phyloP scores from a whole-genome alignment of 768 basidiomycete species.

The Tylopilus vinaceipallidus region DNA sequence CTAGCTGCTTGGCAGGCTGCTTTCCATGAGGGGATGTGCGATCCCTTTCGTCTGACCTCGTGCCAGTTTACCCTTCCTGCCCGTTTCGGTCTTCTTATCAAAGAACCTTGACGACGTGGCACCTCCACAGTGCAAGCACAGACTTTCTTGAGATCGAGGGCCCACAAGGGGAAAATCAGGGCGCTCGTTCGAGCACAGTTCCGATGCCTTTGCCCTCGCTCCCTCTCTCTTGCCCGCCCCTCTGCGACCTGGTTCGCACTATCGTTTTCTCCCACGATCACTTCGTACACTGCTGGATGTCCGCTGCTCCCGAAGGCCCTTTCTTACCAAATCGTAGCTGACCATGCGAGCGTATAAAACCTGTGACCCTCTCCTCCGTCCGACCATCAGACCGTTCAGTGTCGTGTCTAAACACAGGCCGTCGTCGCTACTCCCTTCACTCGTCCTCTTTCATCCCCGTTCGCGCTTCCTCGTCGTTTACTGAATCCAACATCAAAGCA shows the following conservation, averaged over 20 bases:
- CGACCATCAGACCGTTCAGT: neutral
- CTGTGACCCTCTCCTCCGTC: conserved; percentile 9
- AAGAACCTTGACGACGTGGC: conserved; percentile 29
- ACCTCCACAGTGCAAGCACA: conserved; percentile 17
- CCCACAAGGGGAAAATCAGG: conserved; percentile 30
- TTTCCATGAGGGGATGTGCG: conserved; percentile 28
- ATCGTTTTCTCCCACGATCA: conserved; percentile 33
- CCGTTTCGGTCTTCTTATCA: conserved; percentile 30
- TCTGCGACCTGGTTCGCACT: conserved; percentile 10
- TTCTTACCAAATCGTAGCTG: conserved; percentile 30
- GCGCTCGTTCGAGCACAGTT: conserved; percentile 24
- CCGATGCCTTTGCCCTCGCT: conserved; percentile 4
- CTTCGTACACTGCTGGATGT: conserved; percentile 28
- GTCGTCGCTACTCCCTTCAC: neutral
- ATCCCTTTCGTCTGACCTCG: conserved; percentile 27
- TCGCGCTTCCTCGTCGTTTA: neutral
- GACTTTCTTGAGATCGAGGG: conserved; percentile 16
- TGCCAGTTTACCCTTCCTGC: conserved; percentile 26
- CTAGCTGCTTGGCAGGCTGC: conserved; percentile 15
- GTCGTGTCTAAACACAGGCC: neutral
- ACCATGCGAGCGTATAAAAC: conserved; percentile 29
- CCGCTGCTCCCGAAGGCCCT: conserved; percentile 29
- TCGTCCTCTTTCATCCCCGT: neutral
- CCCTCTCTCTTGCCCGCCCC: conserved; percentile 1
- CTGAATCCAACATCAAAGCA: conserved; percentile 1